A percentile compares a stretch with the other conserved stretches of the same genome.
Conservation (phyloP, 352 stramenopile genomes). For the Aphanomyces cochlioides region DNA sequence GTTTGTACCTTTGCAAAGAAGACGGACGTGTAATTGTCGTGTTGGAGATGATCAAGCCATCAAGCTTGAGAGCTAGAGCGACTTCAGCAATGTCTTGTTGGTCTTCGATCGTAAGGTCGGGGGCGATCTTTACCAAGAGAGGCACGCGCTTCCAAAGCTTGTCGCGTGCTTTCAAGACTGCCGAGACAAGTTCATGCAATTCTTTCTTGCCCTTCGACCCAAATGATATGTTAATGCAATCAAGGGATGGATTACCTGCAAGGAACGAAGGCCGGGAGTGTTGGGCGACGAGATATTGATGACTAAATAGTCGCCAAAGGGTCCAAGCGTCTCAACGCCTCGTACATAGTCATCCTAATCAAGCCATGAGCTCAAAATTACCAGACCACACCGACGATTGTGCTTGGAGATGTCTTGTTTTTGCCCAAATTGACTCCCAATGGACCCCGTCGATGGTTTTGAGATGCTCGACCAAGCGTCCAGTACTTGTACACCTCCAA, state of each 20-base stretch:
- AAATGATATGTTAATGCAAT: neutral
- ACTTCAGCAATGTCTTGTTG: conserved; percentile 93
- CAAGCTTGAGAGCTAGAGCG: conserved; percentile 79
- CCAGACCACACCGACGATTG: conserved; percentile 31
- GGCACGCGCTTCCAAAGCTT: conserved; percentile 67
- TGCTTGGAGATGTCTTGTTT: conserved; percentile 91
- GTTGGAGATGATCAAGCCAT: conserved; percentile 97
- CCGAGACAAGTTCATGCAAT: conserved; percentile 69
- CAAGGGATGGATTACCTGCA: conserved; percentile 40
- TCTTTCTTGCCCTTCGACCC: conserved; percentile 49
- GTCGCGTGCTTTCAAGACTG: conserved; percentile 65
- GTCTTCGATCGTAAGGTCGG: conserved; percentile 93
- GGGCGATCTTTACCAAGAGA: conserved; percentile 97
- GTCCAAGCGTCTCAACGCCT: conserved; percentile 88
- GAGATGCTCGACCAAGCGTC: conserved; percentile 34
- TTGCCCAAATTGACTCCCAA: conserved; percentile 98
- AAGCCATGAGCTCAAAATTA: conserved; percentile 14
- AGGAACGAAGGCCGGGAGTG: conserved; percentile 82
- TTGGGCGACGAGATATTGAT: conserved; percentile 98
- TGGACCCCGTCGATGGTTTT: conserved; percentile 62
- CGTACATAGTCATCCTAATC: conserved; percentile 84
- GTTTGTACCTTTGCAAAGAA: conserved; percentile 56
- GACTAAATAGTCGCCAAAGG: conserved; percentile 96
- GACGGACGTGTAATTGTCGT: conserved; percentile 92
- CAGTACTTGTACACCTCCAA: conserved; percentile 52